Conservation (phyloP, 768 basidiomycete species). For the Collybia sp. region DNA sequence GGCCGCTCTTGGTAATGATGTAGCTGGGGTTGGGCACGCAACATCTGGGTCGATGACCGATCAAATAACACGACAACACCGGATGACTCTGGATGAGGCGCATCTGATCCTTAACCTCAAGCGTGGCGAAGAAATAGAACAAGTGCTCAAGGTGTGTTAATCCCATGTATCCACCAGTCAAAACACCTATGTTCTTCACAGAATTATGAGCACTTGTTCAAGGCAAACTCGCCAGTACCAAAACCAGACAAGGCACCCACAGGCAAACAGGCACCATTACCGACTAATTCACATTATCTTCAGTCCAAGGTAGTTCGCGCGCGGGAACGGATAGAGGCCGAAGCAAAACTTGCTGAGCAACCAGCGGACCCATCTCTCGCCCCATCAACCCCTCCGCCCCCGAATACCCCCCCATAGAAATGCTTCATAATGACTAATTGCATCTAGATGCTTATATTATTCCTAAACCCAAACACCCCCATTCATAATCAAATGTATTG, state of each 20-base stretch:
- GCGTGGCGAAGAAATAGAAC: slow-evolving; percentile 63
- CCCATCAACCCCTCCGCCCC: slow-evolving; percentile 9
- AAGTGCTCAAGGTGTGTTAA: slow-evolving; percentile 61
- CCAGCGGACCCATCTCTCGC: slow-evolving; percentile 10
- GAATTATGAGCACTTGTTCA: slow-evolving; percentile 93
- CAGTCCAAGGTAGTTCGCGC: slow-evolving; percentile 98
- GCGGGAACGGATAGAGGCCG: slow-evolving; percentile 91
- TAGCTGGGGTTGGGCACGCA: slow-evolving; percentile 70
- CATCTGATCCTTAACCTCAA: slow-evolving; percentile 88
- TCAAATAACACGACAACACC: slow-evolving; percentile 76
- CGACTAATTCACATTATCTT: slow-evolving; percentile 80
- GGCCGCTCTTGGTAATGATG: slow-evolving; percentile 60
- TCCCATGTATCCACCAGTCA: background rate
- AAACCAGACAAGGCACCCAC: slow-evolving; percentile 42
- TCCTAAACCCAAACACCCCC: no score
- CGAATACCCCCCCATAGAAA: background rate
- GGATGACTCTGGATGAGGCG: slow-evolving; percentile 95
- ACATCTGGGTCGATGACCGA: slow-evolving; percentile 74
- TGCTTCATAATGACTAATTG: no score
- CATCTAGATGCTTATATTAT: no score
- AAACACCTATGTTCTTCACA: slow-evolving; percentile 24
- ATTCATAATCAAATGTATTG: no score
- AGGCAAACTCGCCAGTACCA: slow-evolving; percentile 76
- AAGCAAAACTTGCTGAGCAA: slow-evolving; percentile 36
- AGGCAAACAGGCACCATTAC: slow-evolving; percentile 36